phyloP scores from a whole-genome alignment of 805 yeast genomes.

The Sungouiella thailandica region DNA sequence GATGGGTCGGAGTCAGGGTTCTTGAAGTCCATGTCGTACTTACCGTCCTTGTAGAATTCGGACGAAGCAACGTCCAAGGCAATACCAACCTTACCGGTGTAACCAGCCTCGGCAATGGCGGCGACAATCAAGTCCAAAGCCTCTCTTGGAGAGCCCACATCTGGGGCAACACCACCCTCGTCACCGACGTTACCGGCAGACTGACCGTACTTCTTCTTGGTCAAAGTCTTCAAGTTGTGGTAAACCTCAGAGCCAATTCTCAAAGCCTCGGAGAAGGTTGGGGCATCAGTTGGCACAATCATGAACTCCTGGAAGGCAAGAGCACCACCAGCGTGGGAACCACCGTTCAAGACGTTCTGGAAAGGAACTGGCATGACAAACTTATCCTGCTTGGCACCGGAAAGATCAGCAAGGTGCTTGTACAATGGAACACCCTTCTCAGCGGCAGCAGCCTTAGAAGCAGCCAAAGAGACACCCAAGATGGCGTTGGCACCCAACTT shows the following conservation, averaged over 20 bases:
- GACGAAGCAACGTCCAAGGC: slow-evolving; percentile 97
- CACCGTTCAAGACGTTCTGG: slow-evolving; percentile 99
- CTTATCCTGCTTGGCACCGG: slow-evolving; percentile 70
- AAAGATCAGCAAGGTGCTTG: slow-evolving; percentile 79
- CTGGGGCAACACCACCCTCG: slow-evolving; percentile 99
- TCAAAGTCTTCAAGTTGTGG: slow-evolving; percentile 89
- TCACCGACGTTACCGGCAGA: slow-evolving; percentile 99
- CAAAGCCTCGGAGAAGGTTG: slow-evolving; percentile 88
- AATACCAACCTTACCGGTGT: slow-evolving; percentile 86
- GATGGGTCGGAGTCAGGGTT: slow-evolving; percentile 88
- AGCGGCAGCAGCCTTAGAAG: slow-evolving; percentile 97
- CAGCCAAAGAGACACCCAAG: slow-evolving; percentile 96
- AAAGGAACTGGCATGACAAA: slow-evolving; percentile 97
- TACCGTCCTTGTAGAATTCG: slow-evolving; percentile 95
- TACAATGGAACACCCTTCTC: slow-evolving; percentile 91
- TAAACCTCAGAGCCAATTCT: slow-evolving; percentile 97
- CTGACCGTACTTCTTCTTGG: slow-evolving; percentile 94
- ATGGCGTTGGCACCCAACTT: slow-evolving; percentile 98
- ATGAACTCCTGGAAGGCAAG: slow-evolving; percentile 99
- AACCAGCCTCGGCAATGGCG: slow-evolving; percentile 92
- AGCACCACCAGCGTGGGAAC: slow-evolving; percentile 99
- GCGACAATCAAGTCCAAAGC: slow-evolving; percentile 90
- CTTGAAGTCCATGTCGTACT: slow-evolving; percentile 98
- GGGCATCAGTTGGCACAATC: slow-evolving; percentile 95
- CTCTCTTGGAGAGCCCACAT: slow-evolving; percentile 90